These are phyloP conservation scores for Cytospora piceae DNA, from an alignment of 2,329 filamentous ascomycete species.

Conservation along the genomic window DNA sequence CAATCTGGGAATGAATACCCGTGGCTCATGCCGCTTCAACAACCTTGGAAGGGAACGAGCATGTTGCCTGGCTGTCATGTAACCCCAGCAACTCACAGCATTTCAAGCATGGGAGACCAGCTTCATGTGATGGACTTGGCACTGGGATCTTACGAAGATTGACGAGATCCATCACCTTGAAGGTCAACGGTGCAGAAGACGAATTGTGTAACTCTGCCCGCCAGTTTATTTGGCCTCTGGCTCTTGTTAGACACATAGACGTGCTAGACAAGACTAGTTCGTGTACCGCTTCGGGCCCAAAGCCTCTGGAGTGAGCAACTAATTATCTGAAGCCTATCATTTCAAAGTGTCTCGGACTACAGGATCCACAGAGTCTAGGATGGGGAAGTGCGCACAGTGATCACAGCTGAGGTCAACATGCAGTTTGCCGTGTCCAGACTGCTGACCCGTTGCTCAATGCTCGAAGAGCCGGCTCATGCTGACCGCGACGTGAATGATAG, in stretches of 20 bases:
- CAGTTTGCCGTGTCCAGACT: slow-evolving; percentile 6
- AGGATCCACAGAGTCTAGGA: slow-evolving; percentile 6
- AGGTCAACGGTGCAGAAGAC: neutral
- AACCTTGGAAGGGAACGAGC: neutral
- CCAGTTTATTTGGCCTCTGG: neutral
- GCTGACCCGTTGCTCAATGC: neutral
- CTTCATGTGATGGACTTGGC: neutral
- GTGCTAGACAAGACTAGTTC: slow-evolving; percentile 3
- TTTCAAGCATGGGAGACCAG: neutral
- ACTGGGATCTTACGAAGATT: neutral
- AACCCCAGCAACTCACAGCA: neutral
- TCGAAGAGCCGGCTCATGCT: slow-evolving; percentile 6
- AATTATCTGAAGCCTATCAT: neutral
- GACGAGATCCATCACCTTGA: neutral
- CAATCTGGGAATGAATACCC: neutral
- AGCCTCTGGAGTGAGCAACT: neutral
- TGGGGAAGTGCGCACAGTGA: slow-evolving; percentile 6
- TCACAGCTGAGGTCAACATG: slow-evolving; percentile 14
- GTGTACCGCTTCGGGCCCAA: slow-evolving; percentile 2
- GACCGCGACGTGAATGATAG: slow-evolving; percentile 4
- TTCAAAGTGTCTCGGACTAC: slow-evolving; percentile 5
- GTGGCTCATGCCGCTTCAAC: slow-evolving; percentile 6
- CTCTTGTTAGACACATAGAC: neutral
- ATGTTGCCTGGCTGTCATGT: neutral
- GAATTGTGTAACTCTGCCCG: neutral